Evolutionary conservation across 768 basidiomycete species (phyloP).

Genomic region (Tylopilus vinaceipallidus): DNA sequence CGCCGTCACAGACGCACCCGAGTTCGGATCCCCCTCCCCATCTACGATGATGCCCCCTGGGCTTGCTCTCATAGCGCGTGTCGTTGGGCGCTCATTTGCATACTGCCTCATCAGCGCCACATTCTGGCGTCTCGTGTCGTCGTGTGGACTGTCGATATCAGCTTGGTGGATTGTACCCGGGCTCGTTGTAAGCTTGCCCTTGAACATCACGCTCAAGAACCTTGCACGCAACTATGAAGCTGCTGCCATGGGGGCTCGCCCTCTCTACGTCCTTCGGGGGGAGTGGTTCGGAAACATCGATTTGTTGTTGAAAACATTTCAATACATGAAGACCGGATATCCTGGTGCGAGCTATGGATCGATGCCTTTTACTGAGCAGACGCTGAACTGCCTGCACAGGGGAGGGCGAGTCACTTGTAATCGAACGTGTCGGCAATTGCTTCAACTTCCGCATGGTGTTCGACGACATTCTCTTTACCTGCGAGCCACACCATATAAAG

Average conservation of each 20-base stretch:
- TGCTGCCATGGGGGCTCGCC: slow-evolving; percentile 44
- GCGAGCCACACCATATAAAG: slow-evolving; percentile 55
- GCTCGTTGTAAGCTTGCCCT: slow-evolving; percentile 34
- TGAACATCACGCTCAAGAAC: slow-evolving; percentile 29
- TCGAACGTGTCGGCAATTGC: slow-evolving; percentile 41
- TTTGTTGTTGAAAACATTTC: slow-evolving; percentile 35
- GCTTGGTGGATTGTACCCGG: slow-evolving; percentile 37
- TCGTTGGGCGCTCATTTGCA: neutral
- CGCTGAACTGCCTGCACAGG: slow-evolving; percentile 26
- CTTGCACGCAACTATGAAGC: slow-evolving; percentile 37
- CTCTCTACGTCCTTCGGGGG: slow-evolving; percentile 39
- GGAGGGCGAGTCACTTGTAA: slow-evolving; percentile 39
- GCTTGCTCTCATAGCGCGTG: slow-evolving; percentile 8
- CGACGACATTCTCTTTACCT: slow-evolving; percentile 46
- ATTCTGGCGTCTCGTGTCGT: slow-evolving; percentile 6
- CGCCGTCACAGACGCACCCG: no score
- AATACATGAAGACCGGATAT: slow-evolving; percentile 44
- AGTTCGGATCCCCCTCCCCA: neutral
- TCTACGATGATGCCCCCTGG: slow-evolving; percentile 17
- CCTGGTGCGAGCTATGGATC: slow-evolving; percentile 38
- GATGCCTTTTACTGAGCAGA: neutral
- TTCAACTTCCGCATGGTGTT: slow-evolving; percentile 46
- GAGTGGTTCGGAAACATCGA: slow-evolving; percentile 46
- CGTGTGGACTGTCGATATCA: slow-evolving; percentile 30
- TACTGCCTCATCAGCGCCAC: neutral